Evolutionary conservation across 2,329 filamentous ascomycete genomes (phyloP).

Genomic region (Laburnicola sp.): DNA sequence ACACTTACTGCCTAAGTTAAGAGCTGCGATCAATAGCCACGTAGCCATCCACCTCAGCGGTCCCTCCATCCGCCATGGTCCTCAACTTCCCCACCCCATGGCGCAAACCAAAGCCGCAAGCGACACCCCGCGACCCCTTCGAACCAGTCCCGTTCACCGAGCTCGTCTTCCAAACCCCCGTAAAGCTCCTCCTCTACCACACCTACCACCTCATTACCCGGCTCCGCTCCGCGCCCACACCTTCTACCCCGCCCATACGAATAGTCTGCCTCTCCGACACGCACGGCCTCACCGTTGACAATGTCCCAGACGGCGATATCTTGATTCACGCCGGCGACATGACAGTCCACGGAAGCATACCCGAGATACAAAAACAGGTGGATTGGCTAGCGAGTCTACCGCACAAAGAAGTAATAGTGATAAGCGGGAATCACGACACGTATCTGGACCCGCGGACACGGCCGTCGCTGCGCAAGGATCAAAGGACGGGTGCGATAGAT

Average conservation of each 20-base stretch:
- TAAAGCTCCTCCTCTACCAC: constrained; percentile 64
- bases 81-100: constrained; percentile 33
- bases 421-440: constrained; percentile 87
- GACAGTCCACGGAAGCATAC: constrained; percentile 69
- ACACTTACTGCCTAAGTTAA: neutral
- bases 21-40: constrained; percentile 5
- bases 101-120: constrained; percentile 23
- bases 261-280: constrained; percentile 92
- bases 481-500: constrained; percentile 61
- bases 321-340: constrained; percentile 90
- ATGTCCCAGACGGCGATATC: constrained; percentile 77
- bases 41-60: constrained; percentile 2
- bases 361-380: constrained; percentile 78
- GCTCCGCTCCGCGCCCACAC: constrained; percentile 67
- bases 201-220: constrained; percentile 67
- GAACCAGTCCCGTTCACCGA: constrained; percentile 59
- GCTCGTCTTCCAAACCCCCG: constrained; percentile 66
- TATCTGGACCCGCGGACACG: constrained; percentile 74
- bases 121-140: constrained; percentile 41
- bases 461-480: constrained; percentile 51
- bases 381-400: constrained; percentile 78
- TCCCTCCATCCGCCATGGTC: constrained; percentile 27
- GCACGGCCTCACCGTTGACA: constrained; percentile 63
- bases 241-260: constrained; percentile 64
- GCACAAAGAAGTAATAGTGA: constrained; percentile 77